A percentile compares a stretch with the other conserved stretches of the same genome.
phyloP scores from a whole-genome alignment of 169 alveolate species.

The Sarcocystis neurona region DNA sequence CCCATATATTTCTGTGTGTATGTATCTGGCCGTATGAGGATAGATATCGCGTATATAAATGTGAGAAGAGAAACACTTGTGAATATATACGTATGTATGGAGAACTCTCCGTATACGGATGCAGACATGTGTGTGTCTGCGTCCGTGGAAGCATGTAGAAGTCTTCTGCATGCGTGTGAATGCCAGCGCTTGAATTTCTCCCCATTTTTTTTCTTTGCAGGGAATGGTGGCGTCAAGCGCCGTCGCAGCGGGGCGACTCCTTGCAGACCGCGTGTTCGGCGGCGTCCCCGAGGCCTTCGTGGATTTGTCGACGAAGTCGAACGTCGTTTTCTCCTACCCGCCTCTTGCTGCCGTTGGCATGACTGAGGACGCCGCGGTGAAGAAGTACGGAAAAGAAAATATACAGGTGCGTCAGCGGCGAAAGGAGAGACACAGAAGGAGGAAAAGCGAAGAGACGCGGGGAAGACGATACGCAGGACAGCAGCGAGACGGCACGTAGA shows the following conservation, averaged over 20 bases:
- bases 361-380: slow-evolving; percentile 87
- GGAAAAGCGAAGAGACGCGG: not conserved
- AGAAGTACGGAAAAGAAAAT: slow-evolving; percentile 84
- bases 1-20: too few species aligned
- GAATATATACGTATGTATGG: too few species aligned
- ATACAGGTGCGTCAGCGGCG: slow-evolving; percentile 73
- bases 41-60: too few species aligned
- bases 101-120: too few species aligned
- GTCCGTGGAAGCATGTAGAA: too few species aligned
- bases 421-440: not conserved
- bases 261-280: slow-evolving; percentile 88
- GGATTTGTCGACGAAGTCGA: slow-evolving; percentile 84
- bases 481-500: too few species aligned
- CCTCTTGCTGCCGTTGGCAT: slow-evolving; percentile 89
- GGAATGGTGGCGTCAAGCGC: slow-evolving; percentile 93
- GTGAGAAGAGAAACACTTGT: too few species aligned
- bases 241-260: slow-evolving; percentile 91
- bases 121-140: too few species aligned
- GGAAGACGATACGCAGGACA: not conserved
- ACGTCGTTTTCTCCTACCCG: slow-evolving; percentile 90
- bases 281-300: slow-evolving; percentile 66
- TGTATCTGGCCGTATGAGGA: too few species aligned
- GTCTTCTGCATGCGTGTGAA: too few species aligned
- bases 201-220: too few species aligned
- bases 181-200: too few species aligned